Evolutionary conservation across 768 basidiomycete genomes (phyloP), one percentile per base, ranked within the genome.

Genomic region (Xerocomellus intermedius): DNA sequence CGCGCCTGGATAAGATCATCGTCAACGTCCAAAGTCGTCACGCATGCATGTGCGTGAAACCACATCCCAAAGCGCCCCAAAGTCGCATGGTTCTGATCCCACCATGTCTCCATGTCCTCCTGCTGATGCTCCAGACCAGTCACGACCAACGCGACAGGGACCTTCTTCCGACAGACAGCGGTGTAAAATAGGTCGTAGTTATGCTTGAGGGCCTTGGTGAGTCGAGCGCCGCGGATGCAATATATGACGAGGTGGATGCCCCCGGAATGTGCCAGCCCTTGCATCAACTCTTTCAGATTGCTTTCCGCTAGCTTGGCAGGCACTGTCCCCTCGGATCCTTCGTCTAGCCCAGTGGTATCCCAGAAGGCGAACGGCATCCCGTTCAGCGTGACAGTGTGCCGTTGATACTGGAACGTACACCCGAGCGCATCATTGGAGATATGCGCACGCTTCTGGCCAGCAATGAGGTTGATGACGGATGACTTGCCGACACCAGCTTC

Each of bases 181-280:
- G 67, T 61, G 28, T 68, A 62, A 42, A 75, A 72, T 4, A 74
- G 37, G 28, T 60, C 52, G 63, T 73, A 76, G 57, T 73, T 76
- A 30, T 64, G 62, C 24, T 62, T 52, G 19, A 67, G 55, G 10
- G 46, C 54, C 19, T 33, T 56, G 3, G 55, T 56, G 35, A 48
- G 39, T 33, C 55, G 32, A 21, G 9, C 13, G 1, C 17, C 54
- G 17, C 46, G 54, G 35, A 57, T 42, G 28, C 56, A 57, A 32
- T 57, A 57, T 17, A 57, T 38, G 30, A 57, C 5, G n/a, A 57
- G 54, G 22, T 56, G 52, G 21, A 56, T 55, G 13, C 55, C 54
- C 9, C 30, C 55, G 1, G 54, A 24, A 6, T 37, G 12, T 14
- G 52, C 52, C 38, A 56, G 33, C 5, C 5, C 17, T 22, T 8